These are phyloP conservation scores for Viola odorata DNA, from an alignment of 345 rosid species.

Conservation along the genomic window DNA sequence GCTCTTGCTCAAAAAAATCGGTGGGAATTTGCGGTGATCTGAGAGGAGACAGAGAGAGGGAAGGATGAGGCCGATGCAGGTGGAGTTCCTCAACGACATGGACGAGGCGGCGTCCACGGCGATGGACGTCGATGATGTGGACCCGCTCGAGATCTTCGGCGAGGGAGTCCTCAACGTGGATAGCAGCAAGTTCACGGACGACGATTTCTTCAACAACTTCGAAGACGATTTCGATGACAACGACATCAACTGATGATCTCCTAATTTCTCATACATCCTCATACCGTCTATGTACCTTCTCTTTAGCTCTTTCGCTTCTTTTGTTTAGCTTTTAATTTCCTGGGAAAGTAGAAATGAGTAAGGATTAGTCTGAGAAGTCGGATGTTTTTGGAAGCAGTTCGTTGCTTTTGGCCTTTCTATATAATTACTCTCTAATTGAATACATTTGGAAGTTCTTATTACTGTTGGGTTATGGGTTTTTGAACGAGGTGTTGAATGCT, in stretches of 20 bases:
- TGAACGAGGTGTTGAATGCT: too few relatives aligned
- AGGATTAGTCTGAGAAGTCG: too few relatives aligned
- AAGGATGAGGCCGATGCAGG: constrained; percentile 67
- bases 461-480: too few relatives aligned
- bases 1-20: too few relatives aligned
- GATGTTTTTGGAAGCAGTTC: too few relatives aligned
- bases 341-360: background rate
- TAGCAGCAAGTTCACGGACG: constrained; percentile 69
- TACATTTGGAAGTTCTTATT: too few relatives aligned
- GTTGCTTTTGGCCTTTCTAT: too few relatives aligned
- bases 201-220: constrained; percentile 87
- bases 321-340: background rate
- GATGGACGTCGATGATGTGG: constrained; percentile 88
- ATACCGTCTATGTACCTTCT: background rate
- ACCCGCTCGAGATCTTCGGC: constrained; percentile 57
- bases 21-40: background rate
- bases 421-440: too few relatives aligned
- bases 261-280: background rate
- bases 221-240: constrained; percentile 85
- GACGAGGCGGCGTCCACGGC: constrained; percentile 71
- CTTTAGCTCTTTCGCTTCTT: background rate
- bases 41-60: background rate
- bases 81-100: constrained; percentile 58
- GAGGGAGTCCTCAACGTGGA: constrained; percentile 58
- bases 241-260: constrained; percentile 56